Base-by-base conservation (phyloP, 73 alveolate species). In the Paramecium primaurelia region DNA sequence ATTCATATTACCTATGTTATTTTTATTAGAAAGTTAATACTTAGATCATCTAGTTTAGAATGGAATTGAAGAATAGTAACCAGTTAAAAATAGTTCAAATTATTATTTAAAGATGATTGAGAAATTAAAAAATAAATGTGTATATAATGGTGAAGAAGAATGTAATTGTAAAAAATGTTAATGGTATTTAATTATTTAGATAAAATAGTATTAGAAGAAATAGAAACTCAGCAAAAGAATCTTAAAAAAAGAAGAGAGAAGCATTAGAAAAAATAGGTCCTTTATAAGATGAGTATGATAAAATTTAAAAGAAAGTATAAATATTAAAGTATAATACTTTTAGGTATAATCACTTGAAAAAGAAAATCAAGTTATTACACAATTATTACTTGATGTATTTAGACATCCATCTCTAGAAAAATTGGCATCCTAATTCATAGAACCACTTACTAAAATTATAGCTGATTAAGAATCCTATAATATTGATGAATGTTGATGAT, bases 181-280 rank as follows among this genome's bases (percentile, higher is more conserved):
- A 71, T 89, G 94, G 94, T 89, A 89, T 25, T 7, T 49, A 49
- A 42, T 71, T 22, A 1, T 44, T 3, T 32, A 14, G n/a, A 71
- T n/a, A 2, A 37, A 40, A 14, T 89, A 89, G 94, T 36, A 89
- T 89, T n/a, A 89, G 94, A 89, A 89, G 94, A 71, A 89, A 89
- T 60, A 89, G 94, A 89, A 89, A 89, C 40, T 89, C 94, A 59
- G 94, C 94, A 38, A 89, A 89, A 47, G 94, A 89, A 37, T 89
- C 94, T 25, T 47, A 89, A 54, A 89, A 89, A 73, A 89, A 89
- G 85, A 89, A 89, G 59, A 89, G 92, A 71, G 94, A 89, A 40
- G 94, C 94, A 1, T 73, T 89, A 20, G 84, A 89, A 71, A 45
- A 89, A 77, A 89, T 89, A 10, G 94, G 94, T 25, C 94, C 94